Base-by-base conservation (phyloP, 78 protist genomes). In the Protostelium mycophagum region DNA sequence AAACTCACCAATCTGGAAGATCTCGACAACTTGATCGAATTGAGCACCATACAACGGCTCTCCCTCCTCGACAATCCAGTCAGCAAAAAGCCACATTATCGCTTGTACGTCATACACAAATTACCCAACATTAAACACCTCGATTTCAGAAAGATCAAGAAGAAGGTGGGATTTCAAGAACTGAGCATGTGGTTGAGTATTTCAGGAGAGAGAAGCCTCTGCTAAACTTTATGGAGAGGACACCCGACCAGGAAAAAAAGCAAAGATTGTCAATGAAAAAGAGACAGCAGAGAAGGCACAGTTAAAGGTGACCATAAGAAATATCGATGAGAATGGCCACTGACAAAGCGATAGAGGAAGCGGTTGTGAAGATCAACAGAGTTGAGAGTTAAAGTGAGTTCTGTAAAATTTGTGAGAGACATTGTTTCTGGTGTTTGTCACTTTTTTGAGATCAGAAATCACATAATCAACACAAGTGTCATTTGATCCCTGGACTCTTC, bases 71-170 rank as follows among this genome's bases (percentile, higher is more conserved):
- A 92, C 63, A 95, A 95, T 86, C 90, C 89, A 0, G 89, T 93
- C n/a, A 37, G 95, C 63, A 63, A 90, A 28, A 83, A 37, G 83
- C 31, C 73, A 23, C 34, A 95, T 91, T 96, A 96, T 90, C 90
- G 98, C 5, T 34, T n/a, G 28, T 96, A 90, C 36, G 90, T 97
- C 36, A 90, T 97, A 36, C 38, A 94, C 90, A 38, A 85, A 0
- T 28, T 96, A 35, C 98, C 98, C 25, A 31, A 39, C 34, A 85
- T 97, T 84, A 85, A 39, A 36, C 36, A 90, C 34, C 95, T 97
- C 86, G 98, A 97, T 92, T 97, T 94, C 39, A 10, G 36, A 35
- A 88, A 89, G 37, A 91, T 97, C 91, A 91, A 88, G 34, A 23
- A 85, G 34, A 73, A 88, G 87, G 97, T 92, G 51, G 0, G 89